Conservation (phyloP, 768 basidiomycete genomes). For the Phanerochaete carnosa region DNA sequence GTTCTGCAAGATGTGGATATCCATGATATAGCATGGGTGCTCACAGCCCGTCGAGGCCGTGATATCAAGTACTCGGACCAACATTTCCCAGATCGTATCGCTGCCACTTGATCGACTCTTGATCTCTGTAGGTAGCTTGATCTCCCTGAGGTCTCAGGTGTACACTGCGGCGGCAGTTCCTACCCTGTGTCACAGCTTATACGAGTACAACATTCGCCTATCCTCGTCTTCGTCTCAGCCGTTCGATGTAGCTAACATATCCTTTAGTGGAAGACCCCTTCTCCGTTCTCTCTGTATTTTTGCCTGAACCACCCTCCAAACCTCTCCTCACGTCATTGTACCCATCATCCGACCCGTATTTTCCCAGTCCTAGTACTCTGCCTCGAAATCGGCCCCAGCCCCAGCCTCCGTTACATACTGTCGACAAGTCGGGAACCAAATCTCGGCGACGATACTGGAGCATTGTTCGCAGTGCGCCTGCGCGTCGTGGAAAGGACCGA, state of each 20-base stretch:
- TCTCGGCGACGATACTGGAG: constrained; percentile 58
- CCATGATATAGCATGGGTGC: too few species aligned
- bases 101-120: too few species aligned
- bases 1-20: too few species aligned
- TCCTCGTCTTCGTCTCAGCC: background rate
- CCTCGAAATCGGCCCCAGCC: constrained; percentile 16
- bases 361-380: constrained; percentile 28
- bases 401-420: constrained; percentile 11
- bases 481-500: constrained; percentile 44
- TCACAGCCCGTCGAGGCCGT: too few species aligned
- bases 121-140: too few species aligned
- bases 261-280: constrained; percentile 77
- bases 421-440: constrained; percentile 6
- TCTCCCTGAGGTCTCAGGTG: too few species aligned
- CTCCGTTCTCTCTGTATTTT: constrained; percentile 58
- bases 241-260: background rate
- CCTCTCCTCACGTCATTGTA: constrained; percentile 60
- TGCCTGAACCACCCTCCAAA: constrained; percentile 52
- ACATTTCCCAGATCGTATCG: too few species aligned
- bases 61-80: too few species aligned
- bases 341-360: constrained; percentile 32
- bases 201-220: background rate
- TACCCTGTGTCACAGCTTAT: too few species aligned
- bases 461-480: constrained; percentile 47
- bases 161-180: too few species aligned